Evolutionary conservation across 78 protist genomes (phyloP).

Genomic region (slime mould (Dictyostelium discoideum)): dicty_2.7 NC_007088.5:1769001-1769500

Average conservation of each 20-base stretch:
- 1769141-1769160: not conserved
- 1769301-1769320: slow-evolving; percentile 23
- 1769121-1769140: not conserved
- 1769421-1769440: not conserved
- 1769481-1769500: not conserved
- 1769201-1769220: not conserved
- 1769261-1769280: slow-evolving; percentile 19
- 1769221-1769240: slow-evolving; percentile 3
- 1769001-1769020: not conserved
- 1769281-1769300: not conserved
- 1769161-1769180: not conserved
- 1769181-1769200: not conserved
- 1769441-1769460: not conserved
- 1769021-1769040: slow-evolving; percentile 6
- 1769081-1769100: too few species aligned
- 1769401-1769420: not conserved
- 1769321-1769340: not conserved
- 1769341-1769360: not conserved
- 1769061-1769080: not conserved
- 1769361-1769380: not conserved
- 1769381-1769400: not conserved
- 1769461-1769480: not conserved
- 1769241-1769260: not conserved
- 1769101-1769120: not conserved
- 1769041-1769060: not conserved